Conservation (phyloP, 1,139 yeast species). For the Hyphopichia khmerensis region DNA sequence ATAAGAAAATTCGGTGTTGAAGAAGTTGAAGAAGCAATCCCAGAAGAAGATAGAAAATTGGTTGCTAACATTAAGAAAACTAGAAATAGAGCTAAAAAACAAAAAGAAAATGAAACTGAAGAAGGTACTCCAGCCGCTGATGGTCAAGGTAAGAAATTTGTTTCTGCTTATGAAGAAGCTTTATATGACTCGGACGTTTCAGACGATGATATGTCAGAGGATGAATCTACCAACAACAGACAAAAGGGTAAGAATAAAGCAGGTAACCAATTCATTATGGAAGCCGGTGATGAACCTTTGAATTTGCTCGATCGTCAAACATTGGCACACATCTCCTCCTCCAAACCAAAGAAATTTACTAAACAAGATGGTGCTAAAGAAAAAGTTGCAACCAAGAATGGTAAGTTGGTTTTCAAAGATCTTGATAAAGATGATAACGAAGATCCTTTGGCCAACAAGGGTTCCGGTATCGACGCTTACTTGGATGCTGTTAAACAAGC, state of each 20-base stretch:
- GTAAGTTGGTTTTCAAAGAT: conserved; percentile 51
- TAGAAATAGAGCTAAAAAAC: conserved; percentile 80
- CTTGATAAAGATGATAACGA: conserved; percentile 41
- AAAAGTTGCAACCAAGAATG: conserved; percentile 53
- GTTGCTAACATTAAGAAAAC: conserved; percentile 82
- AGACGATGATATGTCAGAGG: conserved; percentile 43
- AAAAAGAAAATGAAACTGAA: conserved; percentile 46
- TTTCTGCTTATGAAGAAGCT: conserved; percentile 87
- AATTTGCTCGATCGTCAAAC: conserved; percentile 86
- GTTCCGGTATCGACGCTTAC: conserved; percentile 80
- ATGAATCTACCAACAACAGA: conserved; percentile 20
- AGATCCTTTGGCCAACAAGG: conserved; percentile 50
- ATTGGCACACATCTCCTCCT: conserved; percentile 81
- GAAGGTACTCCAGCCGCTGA: conserved; percentile 16
- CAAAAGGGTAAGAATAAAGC: conserved; percentile 32
- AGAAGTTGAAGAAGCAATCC: conserved; percentile 73
- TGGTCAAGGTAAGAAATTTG: conserved; percentile 47
- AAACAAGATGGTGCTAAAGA: conserved; percentile 42
- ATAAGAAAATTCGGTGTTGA: conserved; percentile 89
- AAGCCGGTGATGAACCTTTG: conserved; percentile 78
- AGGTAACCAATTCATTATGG: conserved; percentile 65
- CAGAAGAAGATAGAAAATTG: conserved; percentile 81
- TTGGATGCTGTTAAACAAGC: conserved; percentile 91
- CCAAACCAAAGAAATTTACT: conserved; percentile 65
- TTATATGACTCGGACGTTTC: conserved; percentile 57